phyloP scores from a whole-genome alignment of 805 yeast genomes.

The Ogataea salicorniae region DNA sequence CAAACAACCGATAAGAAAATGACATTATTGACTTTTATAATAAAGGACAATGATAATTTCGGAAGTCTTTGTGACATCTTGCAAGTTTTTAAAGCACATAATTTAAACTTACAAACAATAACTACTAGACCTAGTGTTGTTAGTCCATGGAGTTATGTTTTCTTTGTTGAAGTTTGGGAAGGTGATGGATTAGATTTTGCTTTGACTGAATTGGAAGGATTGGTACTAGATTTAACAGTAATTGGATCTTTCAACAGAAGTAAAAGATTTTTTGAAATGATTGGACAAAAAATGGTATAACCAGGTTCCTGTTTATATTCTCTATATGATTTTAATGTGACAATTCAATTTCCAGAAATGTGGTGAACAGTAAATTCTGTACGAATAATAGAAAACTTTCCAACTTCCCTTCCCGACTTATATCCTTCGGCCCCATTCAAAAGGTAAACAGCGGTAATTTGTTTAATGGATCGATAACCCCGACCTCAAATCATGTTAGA shows the following conservation, averaged over 20 bases:
- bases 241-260: slow-evolving; percentile 44
- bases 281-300: slow-evolving; percentile 6
- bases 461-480: too few species aligned
- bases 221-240: slow-evolving; percentile 46
- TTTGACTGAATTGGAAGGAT: slow-evolving; percentile 37
- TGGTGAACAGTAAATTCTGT: too few species aligned
- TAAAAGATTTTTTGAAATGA: slow-evolving; percentile 24
- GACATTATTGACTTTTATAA: slow-evolving; percentile 60
- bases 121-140: slow-evolving; percentile 70
- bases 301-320: neutral
- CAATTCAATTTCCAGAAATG: too few species aligned
- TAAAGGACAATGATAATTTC: slow-evolving; percentile 55
- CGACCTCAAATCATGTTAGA: too few species aligned
- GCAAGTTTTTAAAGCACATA: slow-evolving; percentile 46
- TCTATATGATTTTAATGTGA: neutral
- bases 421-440: too few species aligned
- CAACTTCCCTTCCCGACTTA: too few species aligned
- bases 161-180: slow-evolving; percentile 65
- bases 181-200: slow-evolving; percentile 28
- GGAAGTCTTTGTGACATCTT: slow-evolving; percentile 72
- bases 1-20: slow-evolving; percentile 27
- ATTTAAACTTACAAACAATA: slow-evolving; percentile 64
- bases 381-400: too few species aligned
- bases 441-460: too few species aligned
- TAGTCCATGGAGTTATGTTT: slow-evolving; percentile 74